A percentile compares a stretch with the other conserved stretches of the same genome.
phyloP scores from a whole-genome alignment of 2,329 filamentous ascomycete species.

The Calonectria pseudoreteaudii region DNA sequence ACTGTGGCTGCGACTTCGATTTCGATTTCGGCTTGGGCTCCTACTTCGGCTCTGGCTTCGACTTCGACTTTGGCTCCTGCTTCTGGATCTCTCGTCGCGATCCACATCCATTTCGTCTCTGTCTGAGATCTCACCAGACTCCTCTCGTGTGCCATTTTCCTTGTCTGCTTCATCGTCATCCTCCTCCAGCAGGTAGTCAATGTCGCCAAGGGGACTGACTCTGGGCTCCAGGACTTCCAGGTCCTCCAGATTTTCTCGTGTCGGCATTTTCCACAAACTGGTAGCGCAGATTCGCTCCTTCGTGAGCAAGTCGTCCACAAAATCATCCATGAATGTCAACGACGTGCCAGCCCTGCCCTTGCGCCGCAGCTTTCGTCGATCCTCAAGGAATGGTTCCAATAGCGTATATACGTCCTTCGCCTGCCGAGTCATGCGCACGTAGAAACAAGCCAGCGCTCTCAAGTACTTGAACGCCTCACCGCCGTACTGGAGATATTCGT shows the following conservation, averaged over 20 bases:
- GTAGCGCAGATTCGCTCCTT: slow-evolving; percentile 94
- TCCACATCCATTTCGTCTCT: slow-evolving; percentile 55
- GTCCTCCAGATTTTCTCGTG: slow-evolving; percentile 86
- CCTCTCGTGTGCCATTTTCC: slow-evolving; percentile 49
- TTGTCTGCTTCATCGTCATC: slow-evolving; percentile 64
- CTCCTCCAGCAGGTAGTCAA: slow-evolving; percentile 77
- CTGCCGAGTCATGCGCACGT: slow-evolving; percentile 88
- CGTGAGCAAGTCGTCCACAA: slow-evolving; percentile 89
- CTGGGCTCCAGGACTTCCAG: slow-evolving; percentile 87
- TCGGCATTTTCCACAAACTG: slow-evolving; percentile 90
- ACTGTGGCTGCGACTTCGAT: slow-evolving; percentile 36
- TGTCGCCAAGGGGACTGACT: slow-evolving; percentile 83
- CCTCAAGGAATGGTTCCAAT: slow-evolving; percentile 85
- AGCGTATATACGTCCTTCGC: slow-evolving; percentile 83
- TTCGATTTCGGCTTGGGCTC: slow-evolving; percentile 19
- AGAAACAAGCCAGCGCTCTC: slow-evolving; percentile 89
- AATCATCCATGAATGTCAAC: slow-evolving; percentile 88
- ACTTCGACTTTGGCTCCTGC: slow-evolving; percentile 22
- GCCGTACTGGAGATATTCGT: slow-evolving; percentile 82
- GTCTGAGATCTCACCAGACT: slow-evolving; percentile 55
- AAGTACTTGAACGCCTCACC: slow-evolving; percentile 88
- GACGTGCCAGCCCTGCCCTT: slow-evolving; percentile 79
- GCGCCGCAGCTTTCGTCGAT: slow-evolving; percentile 85
- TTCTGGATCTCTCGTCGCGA: slow-evolving; percentile 41
- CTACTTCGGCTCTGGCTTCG: slow-evolving; percentile 35